A percentile compares a stretch with the other conserved stretches of the same genome.
These are phyloP conservation scores for Chlorociboria aeruginascens DNA, from an alignment of 495 filamentous ascomycete genomes.

Conservation along the genomic window DNA sequence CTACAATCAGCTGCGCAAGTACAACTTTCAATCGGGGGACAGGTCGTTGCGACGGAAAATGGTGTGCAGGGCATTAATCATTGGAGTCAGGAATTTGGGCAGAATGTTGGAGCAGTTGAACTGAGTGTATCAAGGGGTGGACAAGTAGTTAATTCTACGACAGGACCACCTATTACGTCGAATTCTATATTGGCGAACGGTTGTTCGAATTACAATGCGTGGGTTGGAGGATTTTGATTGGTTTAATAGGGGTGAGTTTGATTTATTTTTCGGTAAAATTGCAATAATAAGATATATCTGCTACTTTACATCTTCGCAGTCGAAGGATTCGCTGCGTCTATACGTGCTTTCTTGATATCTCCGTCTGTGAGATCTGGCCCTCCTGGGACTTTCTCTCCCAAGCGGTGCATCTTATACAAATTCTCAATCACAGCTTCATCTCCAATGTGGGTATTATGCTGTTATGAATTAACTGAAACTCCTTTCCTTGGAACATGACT, in stretches of 20 bases:
- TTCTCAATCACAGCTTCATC: slow-evolving; percentile 64
- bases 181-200: slow-evolving; percentile 6
- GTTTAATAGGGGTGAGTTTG: too few relatives aligned
- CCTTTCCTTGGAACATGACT: background rate
- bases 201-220: slow-evolving; percentile 18
- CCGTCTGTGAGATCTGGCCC: slow-evolving; percentile 15
- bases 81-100: slow-evolving; percentile 15
- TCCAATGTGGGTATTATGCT: slow-evolving; percentile 64
- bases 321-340: background rate
- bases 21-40: slow-evolving; percentile 8
- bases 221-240: slow-evolving; percentile 15
- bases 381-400: slow-evolving; percentile 40
- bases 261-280: too few relatives aligned
- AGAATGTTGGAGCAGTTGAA: slow-evolving; percentile 3
- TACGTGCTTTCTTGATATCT: slow-evolving; percentile 12
- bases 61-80: slow-evolving; percentile 15
- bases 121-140: slow-evolving; percentile 10
- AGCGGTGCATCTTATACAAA: slow-evolving; percentile 46
- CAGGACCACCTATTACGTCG: slow-evolving; percentile 5
- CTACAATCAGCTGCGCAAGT: slow-evolving; percentile 8
- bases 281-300: too few relatives aligned
- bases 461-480: background rate
- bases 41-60: background rate
- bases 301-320: slow-evolving; percentile 14
- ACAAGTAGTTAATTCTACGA: background rate